phyloP scores from a whole-genome alignment of 108 stramenopile genomes.

The Nannochloropsis granulata region DNA sequence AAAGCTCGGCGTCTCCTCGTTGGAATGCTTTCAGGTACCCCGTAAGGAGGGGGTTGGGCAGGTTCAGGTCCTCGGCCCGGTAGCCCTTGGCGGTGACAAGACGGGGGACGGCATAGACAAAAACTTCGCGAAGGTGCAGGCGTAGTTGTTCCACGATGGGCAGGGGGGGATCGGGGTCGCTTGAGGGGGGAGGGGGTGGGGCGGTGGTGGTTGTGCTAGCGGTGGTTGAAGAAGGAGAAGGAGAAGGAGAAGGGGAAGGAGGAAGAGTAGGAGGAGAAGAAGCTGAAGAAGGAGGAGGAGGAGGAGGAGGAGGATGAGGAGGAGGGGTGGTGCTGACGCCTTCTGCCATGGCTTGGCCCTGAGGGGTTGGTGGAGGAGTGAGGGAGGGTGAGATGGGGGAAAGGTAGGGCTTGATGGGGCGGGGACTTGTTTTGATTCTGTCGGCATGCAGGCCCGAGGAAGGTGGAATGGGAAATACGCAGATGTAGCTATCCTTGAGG shows the following conservation, averaged over 20 bases:
- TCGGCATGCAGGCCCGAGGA: too few relatives aligned
- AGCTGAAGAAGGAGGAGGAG: too few relatives aligned
- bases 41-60: not conserved
- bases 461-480: too few relatives aligned
- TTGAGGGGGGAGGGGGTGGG: not conserved
- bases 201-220: not conserved
- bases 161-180: not conserved
- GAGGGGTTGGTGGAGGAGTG: too few relatives aligned
- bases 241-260: not conserved
- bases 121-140: not conserved
- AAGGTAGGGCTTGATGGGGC: too few relatives aligned
- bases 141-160: not conserved
- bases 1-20: not conserved
- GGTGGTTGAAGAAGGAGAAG: not conserved
- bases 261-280: not conserved
- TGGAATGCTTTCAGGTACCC: not conserved
- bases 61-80: not conserved
- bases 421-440: too few relatives aligned
- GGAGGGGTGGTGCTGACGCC: too few relatives aligned
- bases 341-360: too few relatives aligned
- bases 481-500: too few relatives aligned
- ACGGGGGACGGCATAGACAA: not conserved
- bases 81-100: not conserved
- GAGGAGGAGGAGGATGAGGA: too few relatives aligned
- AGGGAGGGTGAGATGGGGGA: too few relatives aligned